Evolutionary conservation across 345 rosid species (phyloP).

Genomic region (Linum tenue): DNA sequence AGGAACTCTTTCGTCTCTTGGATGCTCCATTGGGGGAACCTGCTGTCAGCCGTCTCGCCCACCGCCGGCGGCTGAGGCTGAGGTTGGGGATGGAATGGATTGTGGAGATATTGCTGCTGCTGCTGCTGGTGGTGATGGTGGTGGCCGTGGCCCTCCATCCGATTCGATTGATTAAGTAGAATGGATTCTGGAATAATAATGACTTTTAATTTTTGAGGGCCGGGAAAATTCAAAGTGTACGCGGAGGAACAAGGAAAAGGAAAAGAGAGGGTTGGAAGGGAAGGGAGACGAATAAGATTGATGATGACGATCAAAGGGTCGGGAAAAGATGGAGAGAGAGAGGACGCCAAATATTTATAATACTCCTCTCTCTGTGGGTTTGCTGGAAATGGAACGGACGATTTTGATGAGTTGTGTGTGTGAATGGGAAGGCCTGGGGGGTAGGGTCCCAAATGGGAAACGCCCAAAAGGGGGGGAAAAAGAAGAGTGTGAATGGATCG

Average conservation of each 20-base stretch:
- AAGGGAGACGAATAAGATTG: constrained; percentile 8
- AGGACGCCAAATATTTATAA: constrained; percentile 27
- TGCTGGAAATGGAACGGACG: too few relatives aligned
- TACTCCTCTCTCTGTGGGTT: neutral
- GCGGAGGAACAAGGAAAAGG: too few relatives aligned
- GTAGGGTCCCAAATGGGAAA: too few relatives aligned
- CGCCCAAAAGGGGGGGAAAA: neutral
- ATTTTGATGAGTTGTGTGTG: constrained; percentile 19
- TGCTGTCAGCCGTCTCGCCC: constrained; percentile 51
- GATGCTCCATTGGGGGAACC: constrained; percentile 94
- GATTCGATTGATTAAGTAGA: neutral
- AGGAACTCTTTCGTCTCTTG: constrained; percentile 86
- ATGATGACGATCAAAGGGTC: neutral
- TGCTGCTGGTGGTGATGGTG: constrained; percentile 31
- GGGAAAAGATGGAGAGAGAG: constrained; percentile 18
- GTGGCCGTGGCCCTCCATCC: constrained; percentile 54
- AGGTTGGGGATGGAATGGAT: neutral
- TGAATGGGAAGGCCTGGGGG: constrained; percentile 15
- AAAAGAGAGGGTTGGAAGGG: too few relatives aligned
- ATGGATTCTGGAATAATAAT: too few relatives aligned
- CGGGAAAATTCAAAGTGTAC: too few relatives aligned
- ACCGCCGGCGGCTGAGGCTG: constrained; percentile 34
- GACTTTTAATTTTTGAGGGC: too few relatives aligned
- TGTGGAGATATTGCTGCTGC: constrained; percentile 16
- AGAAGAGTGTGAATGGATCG: constrained; percentile 45